Evolutionary conservation across 1,284 basidiomycete genomes (phyloP).

Genomic region (Chalciporus sp.): DNA sequence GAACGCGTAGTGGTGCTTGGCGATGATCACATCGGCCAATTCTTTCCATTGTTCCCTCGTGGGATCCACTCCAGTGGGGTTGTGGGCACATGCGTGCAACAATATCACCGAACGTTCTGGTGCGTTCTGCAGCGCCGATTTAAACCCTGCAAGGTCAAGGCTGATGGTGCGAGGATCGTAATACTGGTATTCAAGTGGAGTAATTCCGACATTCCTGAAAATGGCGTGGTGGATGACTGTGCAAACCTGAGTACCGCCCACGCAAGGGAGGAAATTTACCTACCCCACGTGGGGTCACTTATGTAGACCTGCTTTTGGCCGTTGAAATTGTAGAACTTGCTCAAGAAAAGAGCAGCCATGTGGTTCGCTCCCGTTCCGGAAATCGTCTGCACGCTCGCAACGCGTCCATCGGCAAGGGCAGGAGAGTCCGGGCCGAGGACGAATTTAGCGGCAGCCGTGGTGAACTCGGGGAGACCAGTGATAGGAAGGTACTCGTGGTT

Average conservation of each 20-base stretch:
- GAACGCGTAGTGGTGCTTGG: conserved; percentile 86
- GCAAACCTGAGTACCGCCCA: conserved; percentile 3
- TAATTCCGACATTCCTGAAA: conserved; percentile 82
- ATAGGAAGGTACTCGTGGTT: conserved; percentile 97
- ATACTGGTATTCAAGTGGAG: conserved; percentile 84
- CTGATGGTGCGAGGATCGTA: conserved; percentile 90
- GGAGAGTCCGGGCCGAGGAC: conserved; percentile 78
- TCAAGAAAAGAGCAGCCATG: conserved; percentile 87
- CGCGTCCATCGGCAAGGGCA: conserved; percentile 72
- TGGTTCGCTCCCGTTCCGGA: conserved; percentile 97
- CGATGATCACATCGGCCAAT: conserved; percentile 75
- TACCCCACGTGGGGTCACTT: conserved; percentile 87
- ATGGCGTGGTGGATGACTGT: conserved; percentile 91
- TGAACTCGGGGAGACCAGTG: conserved; percentile 84
- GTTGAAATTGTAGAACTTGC: conserved; percentile 79
- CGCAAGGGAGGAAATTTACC: conserved; percentile 1
- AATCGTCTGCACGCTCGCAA: conserved; percentile 85
- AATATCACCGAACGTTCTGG: conserved; percentile 83
- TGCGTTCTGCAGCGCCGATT: conserved; percentile 64
- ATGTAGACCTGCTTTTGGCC: conserved; percentile 74
- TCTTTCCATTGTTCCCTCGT: conserved; percentile 87
- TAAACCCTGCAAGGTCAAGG: conserved; percentile 81
- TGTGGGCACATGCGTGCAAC: conserved; percentile 93
- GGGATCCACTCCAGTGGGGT: conserved; percentile 95
- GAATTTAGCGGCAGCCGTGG: conserved; percentile 76